These are phyloP conservation scores for Babesia ovis DNA, from an alignment of 169 alveolate species.

Conservation along the genomic window DNA sequence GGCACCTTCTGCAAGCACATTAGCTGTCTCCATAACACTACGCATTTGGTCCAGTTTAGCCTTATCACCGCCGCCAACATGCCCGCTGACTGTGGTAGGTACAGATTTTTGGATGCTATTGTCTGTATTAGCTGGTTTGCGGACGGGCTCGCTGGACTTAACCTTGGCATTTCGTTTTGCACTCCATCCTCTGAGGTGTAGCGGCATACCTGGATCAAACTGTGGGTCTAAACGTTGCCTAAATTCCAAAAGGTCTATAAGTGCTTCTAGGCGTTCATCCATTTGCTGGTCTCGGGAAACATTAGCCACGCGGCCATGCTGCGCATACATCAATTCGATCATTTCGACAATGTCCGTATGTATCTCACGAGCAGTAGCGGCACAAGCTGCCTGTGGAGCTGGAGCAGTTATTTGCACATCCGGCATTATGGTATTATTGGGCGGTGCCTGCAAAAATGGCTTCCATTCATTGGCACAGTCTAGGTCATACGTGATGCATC, in stretches of 20 bases:
- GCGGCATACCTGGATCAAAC: slow-evolving; percentile 80
- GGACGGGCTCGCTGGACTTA: slow-evolving; percentile 1
- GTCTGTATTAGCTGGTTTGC: neutral
- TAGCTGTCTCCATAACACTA: slow-evolving; percentile 6
- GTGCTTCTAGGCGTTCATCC: slow-evolving; percentile 56
- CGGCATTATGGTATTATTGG: slow-evolving; percentile 33
- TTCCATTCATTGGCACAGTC: slow-evolving; percentile 78
- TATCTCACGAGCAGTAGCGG: slow-evolving; percentile 38
- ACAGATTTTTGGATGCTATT: neutral
- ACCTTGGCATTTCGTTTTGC: slow-evolving; percentile 51
- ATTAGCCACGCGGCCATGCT: slow-evolving; percentile 42
- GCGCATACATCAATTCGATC: slow-evolving; percentile 66
- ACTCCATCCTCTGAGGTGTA: slow-evolving; percentile 74
- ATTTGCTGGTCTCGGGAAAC: slow-evolving; percentile 62
- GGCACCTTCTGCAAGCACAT: slow-evolving; percentile 5
- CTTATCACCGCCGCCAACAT: neutral
- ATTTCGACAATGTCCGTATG: slow-evolving; percentile 43
- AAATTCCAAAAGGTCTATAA: slow-evolving; percentile 70
- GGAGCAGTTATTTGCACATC: slow-evolving; percentile 67
- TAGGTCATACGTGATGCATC: slow-evolving; percentile 82
- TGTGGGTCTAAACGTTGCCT: slow-evolving; percentile 68
- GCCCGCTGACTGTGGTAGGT: neutral
- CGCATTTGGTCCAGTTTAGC: neutral
- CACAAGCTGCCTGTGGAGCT: slow-evolving; percentile 19
- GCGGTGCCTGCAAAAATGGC: slow-evolving; percentile 74